Base-by-base conservation (phyloP, 2,329 filamentous ascomycete genomes). In the Daldinia sp. region DNA sequence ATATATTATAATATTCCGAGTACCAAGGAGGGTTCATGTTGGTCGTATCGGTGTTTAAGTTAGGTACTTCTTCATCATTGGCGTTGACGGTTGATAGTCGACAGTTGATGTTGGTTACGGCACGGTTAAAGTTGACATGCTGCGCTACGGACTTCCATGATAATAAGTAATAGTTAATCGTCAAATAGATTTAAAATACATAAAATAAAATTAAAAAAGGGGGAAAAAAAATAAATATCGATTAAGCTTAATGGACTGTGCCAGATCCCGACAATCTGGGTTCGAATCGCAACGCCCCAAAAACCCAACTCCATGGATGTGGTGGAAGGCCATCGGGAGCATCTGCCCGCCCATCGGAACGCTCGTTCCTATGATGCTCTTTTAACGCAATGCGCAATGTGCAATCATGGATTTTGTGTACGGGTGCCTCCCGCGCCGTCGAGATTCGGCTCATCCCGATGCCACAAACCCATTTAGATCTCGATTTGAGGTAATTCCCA, bases 181-280 rank as follows among this genome's bases (percentile, higher is more conserved):
- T 26, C 15, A 12, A 50, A 20, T 9, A 37, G 4, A 54, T 54
- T 28, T 37, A 42, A 56, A 42, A 42, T 23, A 15, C 20, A 18
- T 12, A 39, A 39, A 39, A 39, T 13, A 15, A 39, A 15, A 39
- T 20, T 4, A 53, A 56, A 42, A 42, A 4, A 37, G 23, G 37
- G 37, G 23, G 35, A 15, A 12, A 30, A 56, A 39, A 30, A 56
- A 39, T 9, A 23, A 23, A 23, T 23, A 23, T 41, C 53, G 15
- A 56, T 41, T 51, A 63, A 55, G 63, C 60, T 60, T 58, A 60
- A 50, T 56, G 61, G 56, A 61, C 46, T 63, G 61, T 61, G 58
- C 64, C 59, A 59, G 51, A 67, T 54, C 61, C 69, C 69, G 67
- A 63, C 65, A 60, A 56, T 66, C 48, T 72, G 69, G 69, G 28